Conservation (phyloP, 2,329 filamentous ascomycete species). For the Microsporum ferrugineum region DNA sequence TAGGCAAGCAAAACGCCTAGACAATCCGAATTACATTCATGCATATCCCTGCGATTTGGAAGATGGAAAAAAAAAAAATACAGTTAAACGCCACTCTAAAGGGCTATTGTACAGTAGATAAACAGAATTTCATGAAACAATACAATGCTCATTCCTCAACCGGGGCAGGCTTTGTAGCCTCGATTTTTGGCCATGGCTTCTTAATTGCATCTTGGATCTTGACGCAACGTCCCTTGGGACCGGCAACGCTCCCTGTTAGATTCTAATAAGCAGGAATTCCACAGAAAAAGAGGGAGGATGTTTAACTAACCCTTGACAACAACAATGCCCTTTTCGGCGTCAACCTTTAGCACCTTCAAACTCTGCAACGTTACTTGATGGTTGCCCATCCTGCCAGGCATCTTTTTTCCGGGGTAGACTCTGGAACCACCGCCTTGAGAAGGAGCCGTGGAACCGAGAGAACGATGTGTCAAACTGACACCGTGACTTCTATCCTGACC, state of each 20-base stretch:
- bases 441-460: constrained; percentile 79
- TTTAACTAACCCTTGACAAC: constrained; percentile 61
- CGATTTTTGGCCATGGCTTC: constrained; percentile 58
- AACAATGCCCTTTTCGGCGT: constrained; percentile 75
- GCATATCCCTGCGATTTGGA: neutral
- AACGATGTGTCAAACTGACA: constrained; percentile 87
- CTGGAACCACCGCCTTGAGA: constrained; percentile 86
- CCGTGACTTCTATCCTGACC: constrained; percentile 90
- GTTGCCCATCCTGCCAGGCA: constrained; percentile 92
- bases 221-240: constrained; percentile 76
- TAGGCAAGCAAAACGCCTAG: neutral
- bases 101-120: constrained; percentile 5
- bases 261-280: neutral
- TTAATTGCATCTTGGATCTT: constrained; percentile 83
- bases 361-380: constrained; percentile 84
- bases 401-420: constrained; percentile 92
- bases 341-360: constrained; percentile 75
- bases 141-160: neutral
- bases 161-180: neutral
- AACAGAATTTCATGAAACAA: constrained; percentile 2
- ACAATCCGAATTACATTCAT: constrained; percentile 1
- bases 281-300: neutral
- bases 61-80: neutral
- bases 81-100: constrained; percentile 2
- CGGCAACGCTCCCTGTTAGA: constrained; percentile 56